Evolutionary conservation across 164 flowering plant species (phyloP).

Genomic region (Vitis labrusca): DNA sequence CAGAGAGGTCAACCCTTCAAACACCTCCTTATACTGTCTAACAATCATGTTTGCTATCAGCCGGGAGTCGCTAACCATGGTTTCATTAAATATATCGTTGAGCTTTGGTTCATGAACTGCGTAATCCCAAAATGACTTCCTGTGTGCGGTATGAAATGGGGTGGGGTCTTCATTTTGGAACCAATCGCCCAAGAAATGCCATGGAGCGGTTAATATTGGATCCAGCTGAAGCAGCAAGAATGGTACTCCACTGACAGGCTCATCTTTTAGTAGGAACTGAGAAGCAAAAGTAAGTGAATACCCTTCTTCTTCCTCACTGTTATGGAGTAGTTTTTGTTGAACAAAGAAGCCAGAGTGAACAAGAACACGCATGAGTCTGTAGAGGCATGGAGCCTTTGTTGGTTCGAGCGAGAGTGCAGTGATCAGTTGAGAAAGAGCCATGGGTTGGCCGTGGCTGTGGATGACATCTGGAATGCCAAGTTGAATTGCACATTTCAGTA

Average conservation of each 20-base stretch:
- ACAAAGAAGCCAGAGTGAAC: slow-evolving; percentile 30
- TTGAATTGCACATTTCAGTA: slow-evolving; percentile 36
- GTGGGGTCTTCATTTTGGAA: slow-evolving; percentile 14
- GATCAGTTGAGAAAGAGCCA: slow-evolving; percentile 21
- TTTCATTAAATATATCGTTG: slow-evolving; percentile 9
- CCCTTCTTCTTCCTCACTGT: slow-evolving; percentile 11
- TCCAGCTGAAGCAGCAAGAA: slow-evolving; percentile 26
- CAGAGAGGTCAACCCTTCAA: slow-evolving; percentile 22
- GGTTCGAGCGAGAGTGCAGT: slow-evolving; percentile 19
- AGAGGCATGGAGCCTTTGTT: slow-evolving; percentile 17
- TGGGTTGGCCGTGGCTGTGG: slow-evolving; percentile 36
- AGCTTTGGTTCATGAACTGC: slow-evolving; percentile 5
- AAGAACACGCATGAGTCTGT: slow-evolving; percentile 35
- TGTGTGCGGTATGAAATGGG: slow-evolving; percentile 26
- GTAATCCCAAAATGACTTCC: slow-evolving; percentile 16
- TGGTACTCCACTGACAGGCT: slow-evolving; percentile 15
- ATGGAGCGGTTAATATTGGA: slow-evolving; percentile 20
- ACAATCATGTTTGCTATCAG: slow-evolving; percentile 11
- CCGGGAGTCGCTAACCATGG: slow-evolving; percentile 19
- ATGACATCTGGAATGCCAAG: slow-evolving; percentile 37
- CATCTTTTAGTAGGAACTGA: slow-evolving; percentile 27
- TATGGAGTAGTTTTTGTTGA: neutral
- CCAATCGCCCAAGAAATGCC: slow-evolving; percentile 21
- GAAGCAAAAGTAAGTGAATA: slow-evolving; percentile 36
- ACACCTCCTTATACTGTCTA: slow-evolving; percentile 12